phyloP scores from a whole-genome alignment of 83 land plant species.

The Isoetes engelmannii region DNA sequence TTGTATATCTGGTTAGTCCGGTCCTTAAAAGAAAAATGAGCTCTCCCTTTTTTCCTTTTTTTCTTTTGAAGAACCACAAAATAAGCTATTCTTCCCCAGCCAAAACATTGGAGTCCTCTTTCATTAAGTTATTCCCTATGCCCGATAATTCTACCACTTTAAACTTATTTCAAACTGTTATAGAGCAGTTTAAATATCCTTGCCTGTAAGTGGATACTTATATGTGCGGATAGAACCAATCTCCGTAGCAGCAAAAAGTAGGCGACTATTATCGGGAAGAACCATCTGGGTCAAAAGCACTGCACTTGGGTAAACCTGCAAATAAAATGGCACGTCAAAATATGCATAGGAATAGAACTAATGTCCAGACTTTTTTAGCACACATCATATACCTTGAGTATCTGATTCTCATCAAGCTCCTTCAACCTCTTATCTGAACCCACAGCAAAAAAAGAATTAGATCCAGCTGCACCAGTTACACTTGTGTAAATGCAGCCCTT shows the following conservation, averaged over 20 bases:
- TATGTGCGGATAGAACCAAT: slow-evolving; percentile 31
- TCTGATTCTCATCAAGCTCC: slow-evolving; percentile 30
- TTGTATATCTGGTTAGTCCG: too few species aligned
- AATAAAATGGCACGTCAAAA: too few species aligned
- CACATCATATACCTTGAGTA: slow-evolving; percentile 24
- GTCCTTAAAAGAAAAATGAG: too few species aligned
- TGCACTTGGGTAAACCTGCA: slow-evolving; percentile 31
- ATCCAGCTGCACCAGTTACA: slow-evolving; percentile 26
- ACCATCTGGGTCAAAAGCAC: slow-evolving; percentile 26
- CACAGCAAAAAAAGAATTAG: slow-evolving; percentile 32
- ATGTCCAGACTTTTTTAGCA: too few species aligned
- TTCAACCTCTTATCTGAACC: slow-evolving; percentile 38
- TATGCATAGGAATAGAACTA: too few species aligned
- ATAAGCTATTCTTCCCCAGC: too few species aligned
- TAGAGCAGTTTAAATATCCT: neutral
- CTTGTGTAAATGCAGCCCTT: slow-evolving; percentile 33
- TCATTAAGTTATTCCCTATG: too few species aligned
- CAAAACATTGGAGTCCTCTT: too few species aligned
- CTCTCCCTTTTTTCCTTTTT: too few species aligned
- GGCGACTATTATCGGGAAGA: slow-evolving; percentile 31
- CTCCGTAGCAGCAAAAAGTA: slow-evolving; percentile 43
- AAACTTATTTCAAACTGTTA: too few species aligned
- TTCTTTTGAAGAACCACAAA: too few species aligned
- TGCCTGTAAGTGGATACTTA: slow-evolving; percentile 36
- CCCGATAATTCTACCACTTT: too few species aligned